phyloP scores from a whole-genome alignment of 179 eudicot genomes.

The Beta macrorhiza region DNA sequence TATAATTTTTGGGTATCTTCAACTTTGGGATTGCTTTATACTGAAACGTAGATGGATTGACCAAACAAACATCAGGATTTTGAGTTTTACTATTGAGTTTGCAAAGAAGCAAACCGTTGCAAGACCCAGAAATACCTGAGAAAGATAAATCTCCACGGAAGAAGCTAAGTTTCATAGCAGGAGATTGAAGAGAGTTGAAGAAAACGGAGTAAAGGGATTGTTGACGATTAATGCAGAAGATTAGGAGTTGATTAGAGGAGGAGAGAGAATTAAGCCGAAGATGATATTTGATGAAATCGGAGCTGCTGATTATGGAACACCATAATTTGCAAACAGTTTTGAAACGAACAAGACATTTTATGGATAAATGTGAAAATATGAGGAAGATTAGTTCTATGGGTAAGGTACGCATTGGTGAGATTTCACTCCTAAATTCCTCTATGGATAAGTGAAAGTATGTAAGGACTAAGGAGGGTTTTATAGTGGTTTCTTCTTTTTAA shows the following conservation, averaged over 20 bases:
- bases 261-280: background rate
- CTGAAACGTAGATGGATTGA: constrained; percentile 23
- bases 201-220: constrained; percentile 22
- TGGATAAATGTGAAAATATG: constrained; percentile 19
- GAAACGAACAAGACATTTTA: background rate
- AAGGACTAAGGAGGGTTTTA: no score
- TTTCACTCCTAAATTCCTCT: constrained; percentile 7
- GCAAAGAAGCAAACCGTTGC: constrained; percentile 29
- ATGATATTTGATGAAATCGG: constrained; percentile 23
- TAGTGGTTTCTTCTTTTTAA: no score
- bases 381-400: constrained; percentile 17
- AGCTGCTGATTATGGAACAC: constrained; percentile 11
- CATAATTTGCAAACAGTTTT: constrained; percentile 21
- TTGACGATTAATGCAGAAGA: background rate
- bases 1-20: background rate
- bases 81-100: background rate
- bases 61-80: constrained; percentile 10
- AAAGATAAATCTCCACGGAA: background rate
- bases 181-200: constrained; percentile 2
- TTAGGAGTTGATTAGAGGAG: background rate
- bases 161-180: constrained; percentile 19
- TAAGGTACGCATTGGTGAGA: constrained; percentile 3
- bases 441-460: background rate
- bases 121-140: background rate
- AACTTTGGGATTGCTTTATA: constrained; percentile 16